Evolutionary conservation across 352 stramenopile genomes (phyloP).

Genomic region (Pythium monospermum): DNA sequence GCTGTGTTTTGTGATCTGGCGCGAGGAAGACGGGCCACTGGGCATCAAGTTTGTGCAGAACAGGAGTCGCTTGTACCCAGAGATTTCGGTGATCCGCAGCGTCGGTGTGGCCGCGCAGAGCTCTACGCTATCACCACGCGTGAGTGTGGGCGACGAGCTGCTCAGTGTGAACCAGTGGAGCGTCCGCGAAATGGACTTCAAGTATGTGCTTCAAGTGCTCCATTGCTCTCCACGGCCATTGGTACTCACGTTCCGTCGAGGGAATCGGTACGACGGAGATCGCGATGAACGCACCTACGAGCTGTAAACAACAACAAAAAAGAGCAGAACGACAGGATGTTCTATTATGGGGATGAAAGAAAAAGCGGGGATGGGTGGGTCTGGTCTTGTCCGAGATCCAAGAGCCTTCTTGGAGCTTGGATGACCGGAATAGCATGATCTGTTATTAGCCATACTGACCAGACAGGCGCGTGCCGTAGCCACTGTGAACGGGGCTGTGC

Average conservation of each 20-base stretch:
- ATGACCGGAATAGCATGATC: not conserved
- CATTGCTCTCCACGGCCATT: conserved; percentile 52
- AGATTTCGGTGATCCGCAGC: not conserved
- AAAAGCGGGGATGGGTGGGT: not conserved
- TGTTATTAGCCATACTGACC: not conserved
- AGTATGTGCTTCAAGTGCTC: conserved; percentile 48
- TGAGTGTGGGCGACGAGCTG: conserved; percentile 39
- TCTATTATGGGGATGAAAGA: conserved; percentile 7
- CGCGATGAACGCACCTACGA: conserved; percentile 11
- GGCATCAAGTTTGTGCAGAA: conserved; percentile 45
- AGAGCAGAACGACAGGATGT: not conserved
- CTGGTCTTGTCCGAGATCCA: conserved; percentile 1
- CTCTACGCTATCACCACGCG: conserved; percentile 26
- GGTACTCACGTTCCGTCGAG: conserved; percentile 62
- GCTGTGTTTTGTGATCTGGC: conserved; percentile 61
- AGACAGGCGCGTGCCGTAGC: too few relatives aligned
- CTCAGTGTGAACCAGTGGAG: conserved; percentile 66
- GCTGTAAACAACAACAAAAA: conserved; percentile 7
- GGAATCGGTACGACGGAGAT: not conserved
- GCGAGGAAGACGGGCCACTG: conserved; percentile 52
- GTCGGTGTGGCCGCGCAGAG: conserved; percentile 2
- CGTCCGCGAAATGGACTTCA: conserved; percentile 42
- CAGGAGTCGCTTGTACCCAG: conserved; percentile 37
- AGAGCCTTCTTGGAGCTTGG: too few relatives aligned
- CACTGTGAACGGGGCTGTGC: too few relatives aligned